Evolutionary conservation across 176 grass and related monocot genomes (phyloP).

Genomic region (Triticum monococcum): DNA sequence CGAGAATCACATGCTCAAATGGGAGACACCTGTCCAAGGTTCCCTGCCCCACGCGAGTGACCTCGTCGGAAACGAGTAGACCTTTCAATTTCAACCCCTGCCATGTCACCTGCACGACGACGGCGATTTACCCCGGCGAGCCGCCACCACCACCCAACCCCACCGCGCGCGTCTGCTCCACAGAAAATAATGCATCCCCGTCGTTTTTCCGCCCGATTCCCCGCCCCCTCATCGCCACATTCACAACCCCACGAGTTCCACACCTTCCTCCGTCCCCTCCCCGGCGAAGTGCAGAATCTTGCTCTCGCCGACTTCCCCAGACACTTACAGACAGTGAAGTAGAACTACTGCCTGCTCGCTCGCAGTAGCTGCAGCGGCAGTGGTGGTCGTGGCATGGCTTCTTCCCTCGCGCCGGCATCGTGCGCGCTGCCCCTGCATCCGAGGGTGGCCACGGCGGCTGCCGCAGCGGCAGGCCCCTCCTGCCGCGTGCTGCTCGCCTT

Average conservation of each 20-base stretch:
- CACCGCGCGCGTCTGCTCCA: constrained; percentile 9
- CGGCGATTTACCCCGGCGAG: background rate
- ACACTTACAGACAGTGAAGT: background rate
- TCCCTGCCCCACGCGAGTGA: background rate
- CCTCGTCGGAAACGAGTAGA: background rate
- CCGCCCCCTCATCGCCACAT: background rate
- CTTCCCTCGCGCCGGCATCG: constrained; percentile 35
- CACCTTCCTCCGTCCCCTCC: background rate
- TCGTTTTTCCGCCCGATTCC: background rate
- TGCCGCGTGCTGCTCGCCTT: constrained; percentile 33
- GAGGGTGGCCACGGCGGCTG: background rate
- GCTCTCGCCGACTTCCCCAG: background rate
- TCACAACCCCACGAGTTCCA: constrained; percentile 24
- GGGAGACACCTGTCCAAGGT: background rate
- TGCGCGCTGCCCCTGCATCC: constrained; percentile 35
- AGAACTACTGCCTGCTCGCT: background rate
- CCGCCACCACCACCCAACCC: constrained; percentile 35
- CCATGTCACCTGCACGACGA: background rate
- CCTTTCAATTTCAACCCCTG: background rate
- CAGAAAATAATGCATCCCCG: constrained; percentile 34
- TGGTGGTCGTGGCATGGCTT: constrained; percentile 22
- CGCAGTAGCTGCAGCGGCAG: background rate
- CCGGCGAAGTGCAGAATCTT: background rate
- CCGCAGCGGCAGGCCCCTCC: background rate
- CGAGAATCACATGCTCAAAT: background rate